Conservation (phyloP, 345 rosid genomes). For the Eucalyptus regnans region DNA sequence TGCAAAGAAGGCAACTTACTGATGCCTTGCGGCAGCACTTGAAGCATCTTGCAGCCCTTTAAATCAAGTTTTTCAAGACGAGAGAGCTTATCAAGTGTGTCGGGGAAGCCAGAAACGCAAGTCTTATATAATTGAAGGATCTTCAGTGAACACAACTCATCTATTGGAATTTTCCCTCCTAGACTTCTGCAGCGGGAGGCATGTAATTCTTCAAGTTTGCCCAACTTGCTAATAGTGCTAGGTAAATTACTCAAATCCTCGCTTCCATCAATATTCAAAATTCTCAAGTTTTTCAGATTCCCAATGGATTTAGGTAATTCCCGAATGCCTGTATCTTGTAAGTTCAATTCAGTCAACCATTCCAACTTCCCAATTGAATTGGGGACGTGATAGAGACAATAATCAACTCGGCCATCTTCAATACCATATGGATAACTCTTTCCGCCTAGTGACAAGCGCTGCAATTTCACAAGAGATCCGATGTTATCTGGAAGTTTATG, state of each 20-base stretch:
- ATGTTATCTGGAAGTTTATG: neutral
- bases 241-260: neutral
- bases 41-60: neutral
- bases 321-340: neutral
- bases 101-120: neutral
- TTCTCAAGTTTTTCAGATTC: neutral
- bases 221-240: neutral
- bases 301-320: neutral
- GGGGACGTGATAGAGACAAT: neutral
- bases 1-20: neutral
- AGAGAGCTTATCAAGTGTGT: neutral
- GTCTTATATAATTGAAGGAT: neutral
- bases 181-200: neutral
- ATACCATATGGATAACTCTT: neutral
- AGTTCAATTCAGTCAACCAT: neutral
- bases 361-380: neutral
- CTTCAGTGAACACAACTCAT: neutral
- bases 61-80: neutral
- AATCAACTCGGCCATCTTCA: neutral
- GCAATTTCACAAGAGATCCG: neutral
- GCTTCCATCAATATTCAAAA: neutral
- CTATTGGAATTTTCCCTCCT: neutral
- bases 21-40: neutral
- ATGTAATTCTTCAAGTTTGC: neutral
- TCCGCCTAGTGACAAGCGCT: neutral